Conservation (phyloP, 495 filamentous ascomycete species). For the Hypoxylon subgilvum region DNA sequence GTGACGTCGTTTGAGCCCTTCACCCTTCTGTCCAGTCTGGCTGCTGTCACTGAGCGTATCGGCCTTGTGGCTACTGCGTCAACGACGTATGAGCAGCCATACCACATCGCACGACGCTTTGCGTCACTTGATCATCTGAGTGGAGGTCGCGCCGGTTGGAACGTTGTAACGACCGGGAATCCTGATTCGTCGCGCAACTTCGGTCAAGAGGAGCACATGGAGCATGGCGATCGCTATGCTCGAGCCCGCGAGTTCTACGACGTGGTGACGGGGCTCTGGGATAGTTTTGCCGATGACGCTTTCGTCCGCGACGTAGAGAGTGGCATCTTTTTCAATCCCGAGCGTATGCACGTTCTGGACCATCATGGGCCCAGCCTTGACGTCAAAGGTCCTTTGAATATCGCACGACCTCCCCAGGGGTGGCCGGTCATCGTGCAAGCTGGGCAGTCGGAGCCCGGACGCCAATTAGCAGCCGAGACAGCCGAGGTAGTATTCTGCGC, state of each 20-base stretch:
- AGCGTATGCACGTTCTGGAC: slow-evolving; percentile 55
- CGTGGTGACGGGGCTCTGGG: slow-evolving; percentile 62
- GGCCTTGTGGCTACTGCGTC: slow-evolving; percentile 60
- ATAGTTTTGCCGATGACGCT: slow-evolving; percentile 62
- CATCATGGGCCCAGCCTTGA: slow-evolving; percentile 58
- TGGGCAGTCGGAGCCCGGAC: slow-evolving; percentile 60
- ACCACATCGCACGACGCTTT: slow-evolving; percentile 62
- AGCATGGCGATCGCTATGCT: slow-evolving; percentile 64
- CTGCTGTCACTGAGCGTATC: slow-evolving; percentile 57
- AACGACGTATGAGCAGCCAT: slow-evolving; percentile 63
- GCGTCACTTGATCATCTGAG: slow-evolving; percentile 67
- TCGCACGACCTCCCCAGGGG: slow-evolving; percentile 59
- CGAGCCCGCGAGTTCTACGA: slow-evolving; percentile 66
- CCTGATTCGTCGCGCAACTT: slow-evolving; percentile 62
- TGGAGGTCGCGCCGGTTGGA: slow-evolving; percentile 66
- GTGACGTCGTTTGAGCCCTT: slow-evolving; percentile 61
- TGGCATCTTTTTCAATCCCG: slow-evolving; percentile 56
- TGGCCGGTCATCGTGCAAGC: slow-evolving; percentile 65
- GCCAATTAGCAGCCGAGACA: slow-evolving; percentile 60
- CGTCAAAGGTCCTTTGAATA: slow-evolving; percentile 57
- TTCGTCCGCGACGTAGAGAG: slow-evolving; percentile 56
- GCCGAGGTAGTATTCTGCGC: slow-evolving; percentile 60
- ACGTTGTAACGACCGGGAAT: slow-evolving; percentile 67
- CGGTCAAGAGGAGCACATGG: slow-evolving; percentile 58
- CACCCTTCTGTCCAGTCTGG: slow-evolving; percentile 56